Evolutionary conservation across 2,329 filamentous ascomycete species (phyloP).

Genomic region (Fusarium humuli): DNA sequence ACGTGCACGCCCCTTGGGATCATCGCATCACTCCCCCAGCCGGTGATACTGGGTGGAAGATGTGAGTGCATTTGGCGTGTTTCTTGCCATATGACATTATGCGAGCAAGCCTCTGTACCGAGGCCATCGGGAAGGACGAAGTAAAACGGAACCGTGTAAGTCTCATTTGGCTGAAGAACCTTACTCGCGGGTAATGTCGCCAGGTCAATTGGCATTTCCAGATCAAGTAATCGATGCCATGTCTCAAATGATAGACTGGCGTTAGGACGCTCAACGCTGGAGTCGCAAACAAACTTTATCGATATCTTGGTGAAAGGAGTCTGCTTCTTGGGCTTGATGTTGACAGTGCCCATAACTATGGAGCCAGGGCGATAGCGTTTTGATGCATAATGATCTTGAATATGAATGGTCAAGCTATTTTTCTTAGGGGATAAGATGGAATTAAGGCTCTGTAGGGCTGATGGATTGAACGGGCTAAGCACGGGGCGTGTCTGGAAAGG

Average conservation of each 20-base stretch:
- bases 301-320: constrained; percentile 8
- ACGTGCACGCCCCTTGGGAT: neutral
- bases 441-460: constrained; percentile 12
- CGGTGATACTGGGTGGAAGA: constrained; percentile 7
- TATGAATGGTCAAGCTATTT: constrained; percentile 1
- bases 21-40: constrained; percentile 19
- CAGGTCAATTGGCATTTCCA: constrained; percentile 17
- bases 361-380: constrained; percentile 20
- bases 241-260: constrained; percentile 14
- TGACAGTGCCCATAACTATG: constrained; percentile 7
- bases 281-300: constrained; percentile 23
- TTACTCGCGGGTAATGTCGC: neutral
- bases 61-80: constrained; percentile 8
- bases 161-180: neutral
- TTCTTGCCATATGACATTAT: constrained; percentile 26
- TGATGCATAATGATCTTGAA: constrained; percentile 22
- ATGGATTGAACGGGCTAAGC: constrained; percentile 13
- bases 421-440: constrained; percentile 5
- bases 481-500: constrained; percentile 23
- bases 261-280: constrained; percentile 15
- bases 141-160: constrained; percentile 18
- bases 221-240: constrained; percentile 25
- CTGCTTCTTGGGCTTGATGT: constrained; percentile 21
- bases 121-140: constrained; percentile 16
- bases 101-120: constrained; percentile 18